Evolutionary conservation across 179 eudicot species (phyloP).

Genomic region (Amaranthus tricolor): DNA sequence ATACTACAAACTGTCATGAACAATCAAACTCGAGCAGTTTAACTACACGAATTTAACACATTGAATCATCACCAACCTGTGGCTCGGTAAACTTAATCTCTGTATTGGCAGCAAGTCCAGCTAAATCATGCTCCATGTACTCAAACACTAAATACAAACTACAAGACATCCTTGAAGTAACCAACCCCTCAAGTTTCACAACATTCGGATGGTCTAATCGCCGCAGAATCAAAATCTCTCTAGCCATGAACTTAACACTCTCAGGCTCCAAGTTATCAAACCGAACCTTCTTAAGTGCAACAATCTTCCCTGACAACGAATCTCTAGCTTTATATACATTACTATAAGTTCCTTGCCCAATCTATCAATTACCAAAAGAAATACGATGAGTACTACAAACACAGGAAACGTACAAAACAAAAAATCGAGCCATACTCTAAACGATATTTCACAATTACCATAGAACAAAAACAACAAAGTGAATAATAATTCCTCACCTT

Average conservation of each 20-base stretch:
- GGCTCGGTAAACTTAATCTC: slow-evolving; percentile 53
- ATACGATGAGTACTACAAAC: background rate
- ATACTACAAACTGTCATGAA: slow-evolving; percentile 9
- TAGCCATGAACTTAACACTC: slow-evolving; percentile 81
- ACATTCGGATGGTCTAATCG: slow-evolving; percentile 77
- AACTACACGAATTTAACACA: background rate
- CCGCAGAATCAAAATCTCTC: slow-evolving; percentile 76
- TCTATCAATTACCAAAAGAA: slow-evolving; percentile 36
- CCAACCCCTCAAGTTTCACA: slow-evolving; percentile 72
- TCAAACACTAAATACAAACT: slow-evolving; percentile 62
- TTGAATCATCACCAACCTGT: too few relatives aligned
- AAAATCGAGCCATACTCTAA: slow-evolving; percentile 3
- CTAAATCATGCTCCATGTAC: slow-evolving; percentile 69
- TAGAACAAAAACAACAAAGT: slow-evolving; percentile 7
- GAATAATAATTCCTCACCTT: slow-evolving; percentile 37
- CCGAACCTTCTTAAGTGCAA: slow-evolving; percentile 78
- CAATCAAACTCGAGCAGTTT: background rate
- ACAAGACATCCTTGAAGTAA: slow-evolving; percentile 66
- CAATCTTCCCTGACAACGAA: slow-evolving; percentile 61
- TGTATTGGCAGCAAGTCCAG: slow-evolving; percentile 68
- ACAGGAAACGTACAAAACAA: slow-evolving; percentile 29
- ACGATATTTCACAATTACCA: background rate
- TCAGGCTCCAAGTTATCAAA: slow-evolving; percentile 85
- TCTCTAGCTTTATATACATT: slow-evolving; percentile 89
- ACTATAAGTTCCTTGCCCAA: slow-evolving; percentile 89